Evolutionary conservation across 345 rosid species (phyloP), one percentile per base, ranked within the genome.

Genomic region (Cochlearia excelsa): DNA sequence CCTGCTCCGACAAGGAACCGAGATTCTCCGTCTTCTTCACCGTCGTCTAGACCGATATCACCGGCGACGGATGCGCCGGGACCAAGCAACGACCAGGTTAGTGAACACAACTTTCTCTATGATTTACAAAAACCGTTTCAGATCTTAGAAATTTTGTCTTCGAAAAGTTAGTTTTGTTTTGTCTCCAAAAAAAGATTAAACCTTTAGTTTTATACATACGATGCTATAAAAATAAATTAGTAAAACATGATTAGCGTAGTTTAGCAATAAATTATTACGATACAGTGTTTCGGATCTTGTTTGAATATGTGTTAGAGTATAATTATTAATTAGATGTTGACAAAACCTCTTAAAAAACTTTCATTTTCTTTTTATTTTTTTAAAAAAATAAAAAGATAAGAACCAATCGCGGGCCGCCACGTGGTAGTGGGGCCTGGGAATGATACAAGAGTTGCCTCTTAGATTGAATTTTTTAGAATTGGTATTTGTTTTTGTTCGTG

Each of bases 51-150:
- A 54, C 83, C 95, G 0, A 86, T 88, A 3, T 2, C 68, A 7
- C 88, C 95, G 0, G 57, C 79, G 0, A 51, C 66, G 0, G 79
- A 29, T 4, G 88, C 86, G 46, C 90, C 95, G 0, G 78, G 77
- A 9, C 88, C 95, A 2, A 77, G 74, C 51, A 43, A 53, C 10
- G 75, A 71, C 61, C 70, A 51, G 75, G 75, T 70, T 6, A 1
- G 65, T 64, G 8, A 16, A 43, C n/a, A 1, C 10, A 51, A 41
- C 45, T 37, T 51, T 38, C 48, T 28, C 69, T 51, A 29, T 49
- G 16, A 45, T 8, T 37, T 37, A 42, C 30, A 0, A 33, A 37
- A 37, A 4, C 2, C 7, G 46, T 40, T 65, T 46, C 46, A 52
- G 75, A 71, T 71, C 75, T 64, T 60, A 30, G 23, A 23, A 44